phyloP scores from a whole-genome alignment of 176 grass and related monocot genomes.

The Oryza australiensis region DNA sequence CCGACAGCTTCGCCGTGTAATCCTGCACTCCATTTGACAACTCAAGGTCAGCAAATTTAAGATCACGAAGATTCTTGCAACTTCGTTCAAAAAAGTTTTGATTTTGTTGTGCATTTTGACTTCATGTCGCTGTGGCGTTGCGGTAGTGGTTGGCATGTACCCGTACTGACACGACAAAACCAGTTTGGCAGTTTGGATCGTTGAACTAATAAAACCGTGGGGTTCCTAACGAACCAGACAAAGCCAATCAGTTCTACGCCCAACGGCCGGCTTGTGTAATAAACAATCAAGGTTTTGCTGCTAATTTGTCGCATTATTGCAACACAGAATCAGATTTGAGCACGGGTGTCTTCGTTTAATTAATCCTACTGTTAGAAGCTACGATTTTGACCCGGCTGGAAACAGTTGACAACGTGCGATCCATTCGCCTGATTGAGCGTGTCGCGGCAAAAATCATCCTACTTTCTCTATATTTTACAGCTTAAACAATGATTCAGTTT shows the following conservation, averaged over 20 bases:
- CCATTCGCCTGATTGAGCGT: background rate
- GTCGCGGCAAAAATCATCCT: background rate
- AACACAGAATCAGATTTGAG: background rate
- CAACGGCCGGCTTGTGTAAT: conserved; percentile 13
- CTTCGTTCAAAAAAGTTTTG: background rate
- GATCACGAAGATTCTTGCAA: background rate
- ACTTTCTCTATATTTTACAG: background rate
- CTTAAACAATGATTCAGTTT: conserved; percentile 4
- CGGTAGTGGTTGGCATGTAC: background rate
- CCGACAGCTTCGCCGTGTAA: conserved; percentile 87
- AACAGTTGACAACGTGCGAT: conserved; percentile 31
- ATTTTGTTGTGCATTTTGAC: background rate
- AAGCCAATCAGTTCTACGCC: background rate
- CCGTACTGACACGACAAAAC: background rate
- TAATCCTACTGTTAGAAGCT: background rate
- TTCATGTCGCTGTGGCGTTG: background rate
- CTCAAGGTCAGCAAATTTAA: conserved; percentile 6
- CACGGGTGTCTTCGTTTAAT: background rate
- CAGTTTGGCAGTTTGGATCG: background rate
- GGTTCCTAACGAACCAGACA: background rate
- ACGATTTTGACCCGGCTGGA: conserved; percentile 26
- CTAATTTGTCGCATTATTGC: conserved; percentile 35
- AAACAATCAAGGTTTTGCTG: background rate
- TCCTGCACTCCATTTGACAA: conserved; percentile 45
- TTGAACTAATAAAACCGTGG: background rate